Evolutionary conservation across 495 filamentous ascomycete genomes (phyloP).

Genomic region (Neurospora africana): DNA sequence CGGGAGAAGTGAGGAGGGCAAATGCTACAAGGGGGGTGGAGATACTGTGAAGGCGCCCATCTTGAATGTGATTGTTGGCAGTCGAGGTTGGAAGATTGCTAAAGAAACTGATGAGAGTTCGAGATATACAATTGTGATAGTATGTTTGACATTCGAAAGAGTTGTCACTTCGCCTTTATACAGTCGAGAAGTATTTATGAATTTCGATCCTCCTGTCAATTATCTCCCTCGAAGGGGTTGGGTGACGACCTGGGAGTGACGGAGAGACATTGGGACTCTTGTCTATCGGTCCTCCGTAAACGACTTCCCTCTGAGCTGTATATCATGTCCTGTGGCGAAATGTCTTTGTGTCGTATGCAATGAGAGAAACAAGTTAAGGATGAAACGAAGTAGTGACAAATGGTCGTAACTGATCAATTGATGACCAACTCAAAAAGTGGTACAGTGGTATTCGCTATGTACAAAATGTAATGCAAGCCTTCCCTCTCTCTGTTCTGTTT

Average conservation of each 20-base stretch:
- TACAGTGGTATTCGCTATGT: background rate
- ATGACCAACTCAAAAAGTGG: background rate
- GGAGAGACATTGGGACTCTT: background rate
- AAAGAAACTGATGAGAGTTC: no score
- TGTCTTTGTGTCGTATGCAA: background rate
- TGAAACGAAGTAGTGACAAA: background rate
- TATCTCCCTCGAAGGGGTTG: no score
- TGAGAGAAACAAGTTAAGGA: background rate
- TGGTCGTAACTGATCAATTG: background rate
- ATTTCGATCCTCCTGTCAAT: no score
- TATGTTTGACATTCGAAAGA: no score
- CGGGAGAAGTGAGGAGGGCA: no score
- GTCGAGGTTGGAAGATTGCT: no score
- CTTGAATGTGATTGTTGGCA: no score
- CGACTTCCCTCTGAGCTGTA: background rate
- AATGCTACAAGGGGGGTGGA: no score
- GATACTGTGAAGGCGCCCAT: no score
- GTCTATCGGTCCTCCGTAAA: background rate
- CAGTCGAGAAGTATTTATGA: no score
- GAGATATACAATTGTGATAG: no score
- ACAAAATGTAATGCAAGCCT: background rate
- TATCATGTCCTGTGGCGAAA: background rate
- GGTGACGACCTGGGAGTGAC: background rate
- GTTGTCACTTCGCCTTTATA: no score
- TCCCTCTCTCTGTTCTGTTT: background rate